Evolutionary conservation across 2,329 filamentous ascomycete species (phyloP).

Genomic region (Parasarocladium wereldwijsianum): DNA sequence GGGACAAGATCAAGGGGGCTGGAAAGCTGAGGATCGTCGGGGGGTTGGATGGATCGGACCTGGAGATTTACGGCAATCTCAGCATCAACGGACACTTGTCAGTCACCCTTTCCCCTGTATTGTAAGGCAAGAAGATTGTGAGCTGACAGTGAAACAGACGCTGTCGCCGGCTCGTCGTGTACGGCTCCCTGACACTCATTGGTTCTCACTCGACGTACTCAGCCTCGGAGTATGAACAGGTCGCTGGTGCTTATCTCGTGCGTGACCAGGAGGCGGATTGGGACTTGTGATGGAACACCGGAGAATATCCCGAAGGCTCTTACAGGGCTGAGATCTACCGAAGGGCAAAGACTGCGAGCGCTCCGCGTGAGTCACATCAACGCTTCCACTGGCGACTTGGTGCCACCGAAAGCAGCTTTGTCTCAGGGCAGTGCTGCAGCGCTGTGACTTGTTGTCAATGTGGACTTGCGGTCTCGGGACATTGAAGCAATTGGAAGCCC

Average conservation of each 20-base stretch:
- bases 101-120: constrained; percentile 7
- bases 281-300: constrained; percentile 14
- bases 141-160: constrained; percentile 12
- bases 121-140: too few species aligned
- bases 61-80: constrained; percentile 33
- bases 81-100: constrained; percentile 29
- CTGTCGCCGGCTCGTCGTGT: constrained; percentile 27
- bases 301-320: background rate
- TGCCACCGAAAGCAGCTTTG: too few species aligned
- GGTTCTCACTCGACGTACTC: constrained; percentile 27
- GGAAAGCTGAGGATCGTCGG: constrained; percentile 30
- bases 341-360: too few species aligned
- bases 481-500: too few species aligned
- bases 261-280: constrained; percentile 26
- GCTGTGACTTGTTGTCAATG: too few species aligned
- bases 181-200: constrained; percentile 30
- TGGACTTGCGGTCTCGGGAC: too few species aligned
- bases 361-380: too few species aligned
- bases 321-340: too few species aligned
- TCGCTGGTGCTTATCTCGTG: constrained; percentile 27
- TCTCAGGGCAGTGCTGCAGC: too few species aligned
- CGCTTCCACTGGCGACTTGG: too few species aligned
- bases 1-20: constrained; percentile 30
- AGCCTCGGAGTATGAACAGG: constrained; percentile 25
- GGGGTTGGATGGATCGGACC: constrained; percentile 23